A percentile compares a stretch with the other conserved stretches of the same genome.
These are phyloP conservation scores for Acer campestre DNA, from an alignment of 345 rosid genomes.

Conservation along the genomic window DNA sequence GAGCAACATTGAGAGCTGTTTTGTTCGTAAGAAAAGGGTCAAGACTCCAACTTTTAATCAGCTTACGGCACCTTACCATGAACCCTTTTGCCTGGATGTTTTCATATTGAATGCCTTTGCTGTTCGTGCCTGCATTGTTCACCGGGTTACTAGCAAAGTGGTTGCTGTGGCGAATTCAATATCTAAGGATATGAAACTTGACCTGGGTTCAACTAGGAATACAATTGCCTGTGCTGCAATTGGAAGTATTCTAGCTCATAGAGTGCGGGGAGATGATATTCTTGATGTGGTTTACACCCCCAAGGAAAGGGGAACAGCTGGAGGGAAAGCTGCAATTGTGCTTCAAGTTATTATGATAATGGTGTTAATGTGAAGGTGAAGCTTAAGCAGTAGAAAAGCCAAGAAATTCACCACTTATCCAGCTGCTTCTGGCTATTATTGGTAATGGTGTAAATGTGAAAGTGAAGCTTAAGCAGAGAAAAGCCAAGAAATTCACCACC, in stretches of 20 bases:
- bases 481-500: constrained; percentile 31
- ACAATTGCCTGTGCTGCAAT: constrained; percentile 67
- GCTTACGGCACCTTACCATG: constrained; percentile 81
- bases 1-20: constrained; percentile 15
- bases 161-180: constrained; percentile 90
- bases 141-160: constrained; percentile 83
- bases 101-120: constrained; percentile 74
- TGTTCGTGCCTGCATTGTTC: constrained; percentile 78
- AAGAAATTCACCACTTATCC: too few species aligned
- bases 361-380: too few species aligned
- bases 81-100: constrained; percentile 86
- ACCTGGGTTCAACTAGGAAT: constrained; percentile 72
- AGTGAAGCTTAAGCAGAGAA: constrained; percentile 81
- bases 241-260: constrained; percentile 72
- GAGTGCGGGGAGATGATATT: constrained; percentile 78
- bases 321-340: constrained; percentile 83
- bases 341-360: constrained; percentile 54
- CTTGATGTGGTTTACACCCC: constrained; percentile 68
- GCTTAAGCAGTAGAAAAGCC: too few species aligned
- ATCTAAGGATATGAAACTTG: constrained; percentile 81
- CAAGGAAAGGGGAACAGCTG: constrained; percentile 73
- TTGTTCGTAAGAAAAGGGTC: constrained; percentile 43
- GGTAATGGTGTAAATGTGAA: constrained; percentile 67
- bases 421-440: too few species aligned
- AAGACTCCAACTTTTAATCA: constrained; percentile 80